Evolutionary conservation across 768 basidiomycete species (phyloP).

Genomic region (Trametes cubensis): DNA sequence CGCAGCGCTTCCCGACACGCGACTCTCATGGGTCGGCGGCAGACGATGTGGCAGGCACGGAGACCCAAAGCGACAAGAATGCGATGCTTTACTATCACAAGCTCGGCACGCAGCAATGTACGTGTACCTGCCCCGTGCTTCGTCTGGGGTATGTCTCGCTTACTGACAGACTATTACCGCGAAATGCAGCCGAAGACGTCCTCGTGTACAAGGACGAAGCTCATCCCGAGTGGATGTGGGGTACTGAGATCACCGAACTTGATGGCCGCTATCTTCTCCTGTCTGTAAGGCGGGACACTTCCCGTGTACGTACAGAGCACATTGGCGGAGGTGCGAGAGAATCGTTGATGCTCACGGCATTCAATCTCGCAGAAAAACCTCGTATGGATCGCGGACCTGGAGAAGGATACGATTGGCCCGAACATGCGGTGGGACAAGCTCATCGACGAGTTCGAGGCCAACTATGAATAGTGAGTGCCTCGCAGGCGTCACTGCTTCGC

Average conservation of each 20-base stretch:
- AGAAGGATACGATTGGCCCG: slow-evolving; percentile 58
- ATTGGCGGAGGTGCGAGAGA: not conserved
- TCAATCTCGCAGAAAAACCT: slow-evolving; percentile 60
- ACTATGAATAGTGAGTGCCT: slow-evolving; percentile 60
- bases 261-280: slow-evolving; percentile 69
- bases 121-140: slow-evolving; percentile 24
- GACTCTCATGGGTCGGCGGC: slow-evolving; percentile 46
- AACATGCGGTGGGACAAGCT: slow-evolving; percentile 76
- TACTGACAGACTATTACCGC: not conserved
- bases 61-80: slow-evolving; percentile 63
- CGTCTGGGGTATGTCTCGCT: not conserved
- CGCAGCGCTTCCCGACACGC: slow-evolving; percentile 59
- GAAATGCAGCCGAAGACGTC: slow-evolving; percentile 60
- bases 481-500: not conserved
- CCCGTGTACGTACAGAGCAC: slow-evolving; percentile 47
- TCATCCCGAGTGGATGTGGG: slow-evolving; percentile 70
- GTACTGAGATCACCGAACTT: slow-evolving; percentile 53
- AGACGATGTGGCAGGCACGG: slow-evolving; percentile 57
- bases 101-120: slow-evolving; percentile 71
- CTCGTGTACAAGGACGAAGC: slow-evolving; percentile 65
- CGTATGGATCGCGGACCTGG: slow-evolving; percentile 72
- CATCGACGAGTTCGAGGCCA: slow-evolving; percentile 66
- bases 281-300: slow-evolving; percentile 59
- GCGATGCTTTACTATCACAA: slow-evolving; percentile 80
- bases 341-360: not conserved